Conservation (phyloP, 164 flowering plant species). For the Kalanchoe fedtschenkoi region DNA sequence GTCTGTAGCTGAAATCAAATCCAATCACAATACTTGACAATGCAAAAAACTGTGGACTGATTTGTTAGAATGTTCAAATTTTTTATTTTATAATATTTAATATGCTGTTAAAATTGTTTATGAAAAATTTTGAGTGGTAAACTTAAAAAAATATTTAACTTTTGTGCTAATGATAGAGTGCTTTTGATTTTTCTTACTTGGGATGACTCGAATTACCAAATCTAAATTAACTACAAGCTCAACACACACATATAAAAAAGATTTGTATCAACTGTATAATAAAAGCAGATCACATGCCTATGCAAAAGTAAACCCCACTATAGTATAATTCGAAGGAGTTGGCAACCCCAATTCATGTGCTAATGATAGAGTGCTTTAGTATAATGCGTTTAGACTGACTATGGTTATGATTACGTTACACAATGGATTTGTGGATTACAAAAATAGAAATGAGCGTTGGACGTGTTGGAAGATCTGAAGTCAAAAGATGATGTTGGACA, state of each 20-base stretch:
- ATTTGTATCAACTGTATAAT: neutral
- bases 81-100: neutral
- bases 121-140: too few species aligned
- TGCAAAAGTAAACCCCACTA: too few species aligned
- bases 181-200: neutral
- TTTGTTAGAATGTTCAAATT: neutral
- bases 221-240: neutral
- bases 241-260: neutral
- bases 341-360: too few species aligned
- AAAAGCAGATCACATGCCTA: too few species aligned
- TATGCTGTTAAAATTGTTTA: neutral
- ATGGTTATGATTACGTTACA: too few species aligned
- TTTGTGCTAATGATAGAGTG: neutral
- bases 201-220: neutral
- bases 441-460: too few species aligned
- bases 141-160: neutral
- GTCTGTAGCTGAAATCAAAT: neutral
- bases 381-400: too few species aligned
- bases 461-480: too few species aligned
- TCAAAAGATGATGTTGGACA: too few species aligned
- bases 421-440: too few species aligned
- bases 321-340: too few species aligned
- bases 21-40: constrained; percentile 3
- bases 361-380: too few species aligned
- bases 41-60: neutral